A percentile compares a stretch with the other conserved stretches of the same genome.
phyloP scores from a whole-genome alignment of 2,329 filamentous ascomycete genomes.

The Trichoderma harzianum region DNA sequence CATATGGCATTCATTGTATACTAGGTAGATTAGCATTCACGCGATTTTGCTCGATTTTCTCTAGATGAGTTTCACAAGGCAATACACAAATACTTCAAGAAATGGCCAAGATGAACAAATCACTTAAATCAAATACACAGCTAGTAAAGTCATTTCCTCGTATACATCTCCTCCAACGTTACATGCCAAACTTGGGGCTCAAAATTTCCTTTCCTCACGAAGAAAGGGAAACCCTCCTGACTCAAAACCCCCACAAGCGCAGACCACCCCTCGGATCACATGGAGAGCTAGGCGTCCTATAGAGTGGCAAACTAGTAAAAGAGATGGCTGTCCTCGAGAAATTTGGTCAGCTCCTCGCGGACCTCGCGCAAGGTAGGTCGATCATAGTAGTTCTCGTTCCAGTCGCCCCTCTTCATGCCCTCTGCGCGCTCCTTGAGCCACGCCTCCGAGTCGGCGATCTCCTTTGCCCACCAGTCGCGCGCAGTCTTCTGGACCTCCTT shows the following conservation, averaged over 20 bases:
- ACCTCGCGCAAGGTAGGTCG: conserved; percentile 48
- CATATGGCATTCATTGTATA: neutral
- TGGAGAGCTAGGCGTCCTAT: neutral
- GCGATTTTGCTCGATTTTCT: neutral
- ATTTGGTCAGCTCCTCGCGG: conserved; percentile 30
- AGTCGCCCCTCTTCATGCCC: conserved; percentile 39
- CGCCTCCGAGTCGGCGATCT: conserved; percentile 46
- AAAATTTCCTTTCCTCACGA: neutral
- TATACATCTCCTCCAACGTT: neutral
- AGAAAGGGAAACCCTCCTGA: neutral
- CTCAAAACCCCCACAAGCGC: neutral
- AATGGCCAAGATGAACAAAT: neutral
- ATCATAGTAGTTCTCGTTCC: conserved; percentile 50
- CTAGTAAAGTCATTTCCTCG: neutral
- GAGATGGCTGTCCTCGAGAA: conserved; percentile 22
- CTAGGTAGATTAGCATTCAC: neutral
- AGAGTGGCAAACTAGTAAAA: neutral
- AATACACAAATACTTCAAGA: neutral
- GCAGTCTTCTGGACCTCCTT: conserved; percentile 38
- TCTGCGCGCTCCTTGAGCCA: conserved; percentile 43
- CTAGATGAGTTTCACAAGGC: neutral
- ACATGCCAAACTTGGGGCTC: neutral
- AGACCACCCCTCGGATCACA: neutral
- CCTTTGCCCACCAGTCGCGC: conserved; percentile 46
- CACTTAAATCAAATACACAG: neutral